phyloP scores from a whole-genome alignment of 2,329 filamentous ascomycete species.

The Nigrospora sphaerica region DNA sequence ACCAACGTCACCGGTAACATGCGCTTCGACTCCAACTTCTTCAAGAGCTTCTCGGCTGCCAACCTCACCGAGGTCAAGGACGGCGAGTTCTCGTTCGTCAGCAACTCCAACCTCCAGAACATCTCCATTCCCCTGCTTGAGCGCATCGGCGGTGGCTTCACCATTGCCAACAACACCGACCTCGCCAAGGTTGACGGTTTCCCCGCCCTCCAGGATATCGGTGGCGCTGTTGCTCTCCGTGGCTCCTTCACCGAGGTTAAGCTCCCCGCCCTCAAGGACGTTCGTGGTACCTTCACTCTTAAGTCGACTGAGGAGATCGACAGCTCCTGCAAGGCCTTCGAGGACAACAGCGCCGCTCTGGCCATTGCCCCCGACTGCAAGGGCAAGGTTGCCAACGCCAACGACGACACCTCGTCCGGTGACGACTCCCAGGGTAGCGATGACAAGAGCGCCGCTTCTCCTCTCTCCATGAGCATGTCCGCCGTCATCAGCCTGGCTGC shows the following conservation, averaged over 20 bases:
- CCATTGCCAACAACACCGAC: conserved; percentile 80
- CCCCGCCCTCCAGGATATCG: conserved; percentile 58
- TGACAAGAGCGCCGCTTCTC: conserved; percentile 33
- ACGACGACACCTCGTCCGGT: conserved; percentile 34
- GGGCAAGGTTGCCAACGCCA: conserved; percentile 44
- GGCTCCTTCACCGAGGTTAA: conserved; percentile 72
- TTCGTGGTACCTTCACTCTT: conserved; percentile 66
- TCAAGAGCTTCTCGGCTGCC: conserved; percentile 52
- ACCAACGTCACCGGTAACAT: conserved; percentile 68
- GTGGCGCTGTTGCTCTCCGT: conserved; percentile 76
- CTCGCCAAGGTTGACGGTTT: conserved; percentile 62
- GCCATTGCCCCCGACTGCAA: conserved; percentile 46
- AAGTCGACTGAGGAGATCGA: conserved; percentile 57
- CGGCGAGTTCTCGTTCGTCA: conserved; percentile 55
- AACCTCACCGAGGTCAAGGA: conserved; percentile 63
- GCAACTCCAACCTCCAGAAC: conserved; percentile 60
- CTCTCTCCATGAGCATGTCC: conserved; percentile 37
- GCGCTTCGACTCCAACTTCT: conserved; percentile 76
- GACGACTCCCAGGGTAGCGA: conserved; percentile 20
- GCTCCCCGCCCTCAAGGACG: conserved; percentile 59
- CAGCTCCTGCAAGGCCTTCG: conserved; percentile 46
- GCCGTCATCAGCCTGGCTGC: conserved; percentile 39
- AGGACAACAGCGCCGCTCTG: conserved; percentile 34
- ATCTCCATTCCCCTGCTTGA: conserved; percentile 65
- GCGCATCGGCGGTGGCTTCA: conserved; percentile 69